Evolutionary conservation across 768 basidiomycete genomes (phyloP).

Genomic region (Gymnopilus dilepis): DNA sequence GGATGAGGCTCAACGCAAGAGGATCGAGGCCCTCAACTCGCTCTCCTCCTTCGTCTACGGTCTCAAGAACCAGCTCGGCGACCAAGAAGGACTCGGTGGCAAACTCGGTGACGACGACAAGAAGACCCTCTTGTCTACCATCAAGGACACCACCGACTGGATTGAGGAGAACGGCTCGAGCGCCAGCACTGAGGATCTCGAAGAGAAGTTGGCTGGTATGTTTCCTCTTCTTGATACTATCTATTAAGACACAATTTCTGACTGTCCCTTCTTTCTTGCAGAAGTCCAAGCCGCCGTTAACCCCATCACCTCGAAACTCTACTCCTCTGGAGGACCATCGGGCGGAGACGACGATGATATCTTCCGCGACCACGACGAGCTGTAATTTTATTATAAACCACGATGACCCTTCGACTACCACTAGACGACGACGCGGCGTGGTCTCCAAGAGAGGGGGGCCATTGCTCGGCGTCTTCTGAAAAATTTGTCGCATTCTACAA

Average conservation of each 20-base stretch:
- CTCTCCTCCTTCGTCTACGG: constrained; percentile 84
- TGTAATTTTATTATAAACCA: constrained; percentile 34
- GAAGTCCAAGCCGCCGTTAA: constrained; percentile 78
- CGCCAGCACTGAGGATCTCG: constrained; percentile 86
- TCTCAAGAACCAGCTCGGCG: constrained; percentile 86
- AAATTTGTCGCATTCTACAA: constrained; percentile 2
- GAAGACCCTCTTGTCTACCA: constrained; percentile 75
- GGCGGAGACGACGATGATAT: constrained; percentile 46
- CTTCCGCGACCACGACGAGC: constrained; percentile 51
- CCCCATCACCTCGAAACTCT: constrained; percentile 88
- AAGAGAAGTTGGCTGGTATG: constrained; percentile 72
- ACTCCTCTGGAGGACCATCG: constrained; percentile 47
- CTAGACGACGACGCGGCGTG: not conserved
- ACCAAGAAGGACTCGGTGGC: constrained; percentile 90
- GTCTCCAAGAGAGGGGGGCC: not conserved
- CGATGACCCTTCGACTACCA: not conserved
- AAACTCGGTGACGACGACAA: constrained; percentile 85
- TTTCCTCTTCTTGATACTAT: not conserved
- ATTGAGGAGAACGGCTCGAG: constrained; percentile 80
- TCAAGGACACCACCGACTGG: constrained; percentile 94
- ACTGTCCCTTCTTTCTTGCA: constrained; percentile 27
- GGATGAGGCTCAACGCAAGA: constrained; percentile 48
- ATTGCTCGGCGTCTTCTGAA: not conserved
- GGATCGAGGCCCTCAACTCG: constrained; percentile 80
- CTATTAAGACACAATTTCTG: not conserved